Evolutionary conservation across 148 eudicot species (phyloP).

Genomic region (Spergularia bocconei): DNA sequence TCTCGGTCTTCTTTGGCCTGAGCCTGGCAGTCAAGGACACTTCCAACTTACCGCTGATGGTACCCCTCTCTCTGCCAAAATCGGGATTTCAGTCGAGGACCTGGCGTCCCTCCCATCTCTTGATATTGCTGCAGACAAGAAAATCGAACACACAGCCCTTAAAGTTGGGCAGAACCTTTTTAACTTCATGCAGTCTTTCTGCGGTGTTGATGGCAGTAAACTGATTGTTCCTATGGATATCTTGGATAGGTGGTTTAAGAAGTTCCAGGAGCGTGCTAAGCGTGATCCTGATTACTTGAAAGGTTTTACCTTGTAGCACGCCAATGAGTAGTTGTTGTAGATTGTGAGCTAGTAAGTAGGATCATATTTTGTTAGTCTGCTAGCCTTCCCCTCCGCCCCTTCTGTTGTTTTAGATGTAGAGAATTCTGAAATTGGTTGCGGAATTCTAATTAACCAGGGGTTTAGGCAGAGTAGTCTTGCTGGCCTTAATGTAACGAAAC

Average conservation of each 20-base stretch:
- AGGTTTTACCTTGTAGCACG: slow-evolving; percentile 68
- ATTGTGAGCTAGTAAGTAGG: not conserved
- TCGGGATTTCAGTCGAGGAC: slow-evolving; percentile 90
- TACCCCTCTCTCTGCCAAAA: slow-evolving; percentile 69
- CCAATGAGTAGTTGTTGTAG: slow-evolving; percentile 19
- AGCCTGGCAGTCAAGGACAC: slow-evolving; percentile 49
- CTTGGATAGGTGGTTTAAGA: slow-evolving; percentile 93
- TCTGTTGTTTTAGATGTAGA: slow-evolving; percentile 5
- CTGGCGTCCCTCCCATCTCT: slow-evolving; percentile 61
- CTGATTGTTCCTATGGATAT: slow-evolving; percentile 92
- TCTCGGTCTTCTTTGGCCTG: slow-evolving; percentile 78
- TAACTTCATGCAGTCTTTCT: slow-evolving; percentile 98
- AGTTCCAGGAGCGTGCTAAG: slow-evolving; percentile 91
- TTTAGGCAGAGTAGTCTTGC: not conserved
- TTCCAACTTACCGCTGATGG: slow-evolving; percentile 63
- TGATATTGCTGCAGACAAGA: slow-evolving; percentile 74
- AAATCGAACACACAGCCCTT: slow-evolving; percentile 72
- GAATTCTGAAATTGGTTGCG: not conserved
- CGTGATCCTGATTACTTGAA: slow-evolving; percentile 90
- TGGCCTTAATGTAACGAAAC: not conserved
- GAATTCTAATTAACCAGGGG: not conserved
- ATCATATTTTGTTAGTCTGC: not conserved
- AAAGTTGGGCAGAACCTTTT: slow-evolving; percentile 94
- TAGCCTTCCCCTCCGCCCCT: not conserved
- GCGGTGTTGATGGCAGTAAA: slow-evolving; percentile 85